Evolutionary conservation across 768 basidiomycete genomes (phyloP).

Genomic region (Kwoniella newhampshirensis): DNA sequence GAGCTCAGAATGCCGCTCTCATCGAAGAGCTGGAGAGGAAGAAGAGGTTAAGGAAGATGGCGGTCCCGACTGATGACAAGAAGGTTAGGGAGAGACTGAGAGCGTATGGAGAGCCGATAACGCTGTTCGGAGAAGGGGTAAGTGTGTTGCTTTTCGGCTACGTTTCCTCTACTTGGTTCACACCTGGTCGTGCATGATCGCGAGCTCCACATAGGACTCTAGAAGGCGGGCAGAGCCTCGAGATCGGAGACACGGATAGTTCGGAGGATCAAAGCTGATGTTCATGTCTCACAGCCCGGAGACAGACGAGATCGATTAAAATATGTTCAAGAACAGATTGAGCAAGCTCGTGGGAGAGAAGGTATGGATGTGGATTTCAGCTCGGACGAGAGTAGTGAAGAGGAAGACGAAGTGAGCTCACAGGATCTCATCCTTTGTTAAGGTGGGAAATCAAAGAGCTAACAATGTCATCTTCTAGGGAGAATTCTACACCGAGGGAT

Average conservation of each 20-base stretch:
- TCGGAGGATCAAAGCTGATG: background rate
- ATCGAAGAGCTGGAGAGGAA: constrained; percentile 96
- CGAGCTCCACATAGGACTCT: too few relatives aligned
- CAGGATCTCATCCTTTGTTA: background rate
- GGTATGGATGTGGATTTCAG: constrained; percentile 59
- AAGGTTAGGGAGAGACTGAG: constrained; percentile 84
- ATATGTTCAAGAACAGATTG: constrained; percentile 90
- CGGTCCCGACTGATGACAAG: constrained; percentile 95
- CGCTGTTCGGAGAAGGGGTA: constrained; percentile 94
- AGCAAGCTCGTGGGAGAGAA: constrained; percentile 80
- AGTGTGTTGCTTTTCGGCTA: too few relatives aligned
- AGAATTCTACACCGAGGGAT: constrained; percentile 93
- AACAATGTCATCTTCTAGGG: constrained; percentile 56
- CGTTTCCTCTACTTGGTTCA: too few relatives aligned
- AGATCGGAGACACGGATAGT: background rate
- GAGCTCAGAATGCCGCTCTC: constrained; percentile 67
- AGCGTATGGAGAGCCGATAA: constrained; percentile 95
- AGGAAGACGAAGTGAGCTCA: constrained; percentile 46
- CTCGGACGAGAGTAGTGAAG: constrained; percentile 58
- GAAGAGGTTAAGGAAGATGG: constrained; percentile 88
- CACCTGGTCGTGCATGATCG: too few relatives aligned
- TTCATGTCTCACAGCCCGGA: constrained; percentile 65
- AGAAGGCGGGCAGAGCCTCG: too few relatives aligned
- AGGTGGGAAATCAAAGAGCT: constrained; percentile 15
- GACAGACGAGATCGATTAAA: constrained; percentile 94